These are phyloP conservation scores for Penicillium italicum DNA, from an alignment of 2,329 filamentous ascomycete species.

Conservation along the genomic window DNA sequence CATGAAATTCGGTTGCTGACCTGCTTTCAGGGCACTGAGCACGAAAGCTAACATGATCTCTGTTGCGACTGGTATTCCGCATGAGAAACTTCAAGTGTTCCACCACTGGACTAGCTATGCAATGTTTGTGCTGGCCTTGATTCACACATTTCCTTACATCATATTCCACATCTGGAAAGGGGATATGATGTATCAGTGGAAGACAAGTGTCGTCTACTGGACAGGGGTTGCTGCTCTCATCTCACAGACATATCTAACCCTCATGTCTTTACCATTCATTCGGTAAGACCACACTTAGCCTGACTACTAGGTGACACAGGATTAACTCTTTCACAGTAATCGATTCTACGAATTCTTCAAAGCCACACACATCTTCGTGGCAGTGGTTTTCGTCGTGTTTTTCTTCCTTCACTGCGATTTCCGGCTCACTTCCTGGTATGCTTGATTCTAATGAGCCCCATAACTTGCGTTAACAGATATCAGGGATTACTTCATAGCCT, in stretches of 20 bases:
- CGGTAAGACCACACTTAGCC: conserved; percentile 37
- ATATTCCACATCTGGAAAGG: conserved; percentile 50
- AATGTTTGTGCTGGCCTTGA: conserved; percentile 54
- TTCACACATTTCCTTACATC: conserved; percentile 61
- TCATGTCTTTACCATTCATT: conserved; percentile 52
- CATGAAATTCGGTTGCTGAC: conserved; percentile 1
- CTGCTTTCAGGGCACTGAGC: conserved; percentile 40
- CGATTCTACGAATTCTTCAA: conserved; percentile 60
- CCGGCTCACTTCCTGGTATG: conserved; percentile 51
- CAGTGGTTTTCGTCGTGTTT: conserved; percentile 53
- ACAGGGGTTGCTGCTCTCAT: conserved; percentile 55
- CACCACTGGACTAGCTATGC: conserved; percentile 55
- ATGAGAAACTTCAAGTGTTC: conserved; percentile 55
- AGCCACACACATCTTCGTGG: conserved; percentile 50
- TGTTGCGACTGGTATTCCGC: conserved; percentile 52
- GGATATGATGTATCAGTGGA: conserved; percentile 49
- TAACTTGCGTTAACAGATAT: neutral
- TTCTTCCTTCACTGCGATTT: conserved; percentile 59
- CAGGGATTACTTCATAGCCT: conserved; percentile 59
- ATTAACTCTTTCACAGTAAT: conserved; percentile 35
- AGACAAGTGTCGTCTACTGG: conserved; percentile 50
- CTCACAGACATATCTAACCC: conserved; percentile 54
- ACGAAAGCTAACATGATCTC: conserved; percentile 58
- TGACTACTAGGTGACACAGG: neutral
- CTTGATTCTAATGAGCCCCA: neutral